phyloP scores from a whole-genome alignment of 1,139 yeast species.

The Candida pseudoviswanathii region DNA sequence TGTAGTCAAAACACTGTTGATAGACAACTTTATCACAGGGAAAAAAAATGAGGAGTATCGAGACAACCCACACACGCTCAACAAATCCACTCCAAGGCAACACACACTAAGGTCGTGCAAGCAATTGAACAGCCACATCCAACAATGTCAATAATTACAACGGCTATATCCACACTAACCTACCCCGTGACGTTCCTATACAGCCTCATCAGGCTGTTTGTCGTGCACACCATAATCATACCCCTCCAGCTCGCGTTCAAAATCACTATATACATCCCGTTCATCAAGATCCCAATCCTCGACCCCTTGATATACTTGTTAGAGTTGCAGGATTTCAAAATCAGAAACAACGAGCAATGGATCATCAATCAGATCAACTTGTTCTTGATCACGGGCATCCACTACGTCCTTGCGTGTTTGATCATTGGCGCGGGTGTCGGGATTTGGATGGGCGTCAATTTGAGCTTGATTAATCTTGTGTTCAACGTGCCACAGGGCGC shows the following conservation, averaged over 20 bases:
- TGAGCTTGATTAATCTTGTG: conserved; percentile 12
- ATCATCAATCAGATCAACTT: conserved; percentile 13
- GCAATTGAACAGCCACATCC: background rate
- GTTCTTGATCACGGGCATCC: conserved; percentile 13
- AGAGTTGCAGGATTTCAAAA: conserved; percentile 14
- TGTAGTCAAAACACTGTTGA: background rate
- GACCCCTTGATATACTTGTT: conserved; percentile 15
- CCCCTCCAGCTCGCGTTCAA: conserved; percentile 13
- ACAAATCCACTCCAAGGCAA: no score
- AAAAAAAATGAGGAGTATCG: background rate
- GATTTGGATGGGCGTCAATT: conserved; percentile 12
- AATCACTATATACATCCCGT: conserved; percentile 15
- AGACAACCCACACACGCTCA: background rate
- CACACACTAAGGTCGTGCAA: background rate
- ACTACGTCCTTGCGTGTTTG: conserved; percentile 15
- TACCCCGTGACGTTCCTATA: conserved; percentile 12
- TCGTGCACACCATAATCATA: conserved; percentile 13
- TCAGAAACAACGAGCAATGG: conserved; percentile 11
- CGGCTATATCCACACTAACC: conserved; percentile 7
- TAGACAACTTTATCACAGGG: background rate
- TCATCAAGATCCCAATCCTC: conserved; percentile 16
- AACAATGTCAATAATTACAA: conserved; percentile 1
- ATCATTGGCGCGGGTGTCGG: conserved; percentile 17
- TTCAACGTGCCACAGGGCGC: conserved; percentile 2
- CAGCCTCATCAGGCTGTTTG: conserved; percentile 9